Percentiles rank a stretch among this genome's conserved stretches.
These are phyloP conservation scores for Fusarium tanahbumbuense DNA, from an alignment of 2,329 filamentous ascomycete genomes.

Conservation along the genomic window DNA sequence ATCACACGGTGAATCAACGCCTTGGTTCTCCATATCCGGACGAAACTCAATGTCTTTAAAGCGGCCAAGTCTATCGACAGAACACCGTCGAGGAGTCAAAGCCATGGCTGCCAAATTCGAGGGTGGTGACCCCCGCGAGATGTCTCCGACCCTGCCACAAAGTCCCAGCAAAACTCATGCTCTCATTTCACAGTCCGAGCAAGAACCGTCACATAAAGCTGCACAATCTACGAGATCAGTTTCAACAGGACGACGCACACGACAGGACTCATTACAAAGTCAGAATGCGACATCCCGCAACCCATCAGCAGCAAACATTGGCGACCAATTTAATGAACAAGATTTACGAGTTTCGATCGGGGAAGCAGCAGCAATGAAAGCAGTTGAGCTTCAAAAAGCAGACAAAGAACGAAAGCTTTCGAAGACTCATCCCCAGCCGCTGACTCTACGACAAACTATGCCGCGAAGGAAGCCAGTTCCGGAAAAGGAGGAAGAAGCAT, in stretches of 20 bases:
- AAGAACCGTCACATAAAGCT: constrained; percentile 18
- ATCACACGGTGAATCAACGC: neutral
- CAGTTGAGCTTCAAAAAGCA: constrained; percentile 25
- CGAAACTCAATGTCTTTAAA: constrained; percentile 15
- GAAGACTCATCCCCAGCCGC: neutral
- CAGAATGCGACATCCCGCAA: constrained; percentile 10
- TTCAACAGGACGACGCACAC: constrained; percentile 17
- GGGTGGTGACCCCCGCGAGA: constrained; percentile 37
- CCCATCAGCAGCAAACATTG: neutral
- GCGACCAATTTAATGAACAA: neutral
- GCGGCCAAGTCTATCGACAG: constrained; percentile 36
- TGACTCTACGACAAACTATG: constrained; percentile 8
- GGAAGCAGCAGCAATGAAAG: constrained; percentile 35
- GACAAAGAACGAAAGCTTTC: neutral
- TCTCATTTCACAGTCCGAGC: constrained; percentile 39
- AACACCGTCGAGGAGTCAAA: constrained; percentile 54
- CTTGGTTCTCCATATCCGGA: constrained; percentile 18
- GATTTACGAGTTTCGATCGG: constrained; percentile 29
- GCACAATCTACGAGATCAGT: constrained; percentile 18
- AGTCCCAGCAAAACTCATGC: constrained; percentile 36
- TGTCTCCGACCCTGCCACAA: neutral
- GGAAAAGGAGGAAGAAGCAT: constrained; percentile 4
- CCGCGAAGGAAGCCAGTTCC: constrained; percentile 24
- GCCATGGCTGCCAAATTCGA: constrained; percentile 67
- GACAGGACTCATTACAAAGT: constrained; percentile 11